Conservation (phyloP, 2,329 filamentous ascomycete species). For the Blastomyces silverae region DNA sequence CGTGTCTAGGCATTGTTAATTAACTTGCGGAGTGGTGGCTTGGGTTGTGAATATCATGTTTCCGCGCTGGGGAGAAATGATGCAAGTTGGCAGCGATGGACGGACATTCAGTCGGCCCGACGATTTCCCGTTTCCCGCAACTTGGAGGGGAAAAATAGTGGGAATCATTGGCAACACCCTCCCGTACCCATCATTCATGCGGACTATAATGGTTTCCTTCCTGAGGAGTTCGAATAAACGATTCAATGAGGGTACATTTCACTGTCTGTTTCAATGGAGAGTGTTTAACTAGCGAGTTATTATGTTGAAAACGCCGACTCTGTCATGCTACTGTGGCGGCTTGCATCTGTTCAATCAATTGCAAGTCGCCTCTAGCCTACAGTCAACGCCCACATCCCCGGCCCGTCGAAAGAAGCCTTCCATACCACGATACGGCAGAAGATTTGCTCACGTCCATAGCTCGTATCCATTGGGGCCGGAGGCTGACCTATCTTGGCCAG, state of each 20-base stretch:
- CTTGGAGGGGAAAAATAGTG: neutral
- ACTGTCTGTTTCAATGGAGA: slow-evolving; percentile 24
- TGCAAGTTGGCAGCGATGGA: neutral
- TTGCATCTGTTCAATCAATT: slow-evolving; percentile 29
- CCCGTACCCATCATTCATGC: neutral
- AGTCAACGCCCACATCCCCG: slow-evolving; percentile 27
- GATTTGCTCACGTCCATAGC: slow-evolving; percentile 35
- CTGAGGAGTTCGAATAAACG: slow-evolving; percentile 8
- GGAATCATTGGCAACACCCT: neutral
- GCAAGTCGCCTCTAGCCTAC: slow-evolving; percentile 26
- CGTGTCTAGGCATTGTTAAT: slow-evolving; percentile 26
- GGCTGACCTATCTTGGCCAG: slow-evolving; percentile 38
- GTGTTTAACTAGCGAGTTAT: slow-evolving; percentile 27
- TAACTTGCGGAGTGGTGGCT: neutral
- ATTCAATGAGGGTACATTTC: slow-evolving; percentile 10
- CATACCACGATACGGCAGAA: slow-evolving; percentile 26
- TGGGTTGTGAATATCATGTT: neutral
- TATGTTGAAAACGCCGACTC: slow-evolving; percentile 45
- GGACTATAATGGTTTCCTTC: neutral
- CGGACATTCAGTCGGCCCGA: slow-evolving; percentile 11
- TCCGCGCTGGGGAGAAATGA: neutral
- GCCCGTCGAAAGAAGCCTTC: slow-evolving; percentile 18
- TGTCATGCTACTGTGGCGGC: slow-evolving; percentile 36
- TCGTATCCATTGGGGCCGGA: slow-evolving; percentile 27
- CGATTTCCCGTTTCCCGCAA: neutral